These are phyloP conservation scores for Fusarium musae DNA, from an alignment of 2,329 filamentous ascomycete genomes.

Conservation along the genomic window DNA sequence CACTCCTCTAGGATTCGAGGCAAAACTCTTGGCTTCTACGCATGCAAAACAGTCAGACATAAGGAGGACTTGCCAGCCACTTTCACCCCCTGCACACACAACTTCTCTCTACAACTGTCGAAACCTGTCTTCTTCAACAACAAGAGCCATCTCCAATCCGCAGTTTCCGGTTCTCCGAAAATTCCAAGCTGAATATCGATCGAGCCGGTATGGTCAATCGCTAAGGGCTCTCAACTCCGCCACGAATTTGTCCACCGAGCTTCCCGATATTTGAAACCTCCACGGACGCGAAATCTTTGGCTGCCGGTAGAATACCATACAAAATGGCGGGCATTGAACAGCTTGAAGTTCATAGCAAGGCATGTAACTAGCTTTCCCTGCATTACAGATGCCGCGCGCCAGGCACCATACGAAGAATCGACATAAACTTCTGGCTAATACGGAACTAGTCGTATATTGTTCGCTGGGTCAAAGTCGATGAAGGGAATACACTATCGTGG, in stretches of 20 bases:
- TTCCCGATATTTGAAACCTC: not conserved
- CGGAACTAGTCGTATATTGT: slow-evolving; percentile 92
- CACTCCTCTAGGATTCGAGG: slow-evolving; percentile 20
- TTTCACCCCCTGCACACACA: slow-evolving; percentile 22
- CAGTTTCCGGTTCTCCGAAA: slow-evolving; percentile 27
- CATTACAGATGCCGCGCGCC: not conserved
- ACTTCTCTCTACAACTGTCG: slow-evolving; percentile 14
- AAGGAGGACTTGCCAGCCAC: slow-evolving; percentile 27
- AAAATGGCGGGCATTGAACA: slow-evolving; percentile 95
- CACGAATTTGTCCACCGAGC: slow-evolving; percentile 19
- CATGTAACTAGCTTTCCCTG: slow-evolving; percentile 52
- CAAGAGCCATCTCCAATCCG: slow-evolving; percentile 17
- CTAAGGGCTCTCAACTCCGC: slow-evolving; percentile 34
- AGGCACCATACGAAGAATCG: not conserved
- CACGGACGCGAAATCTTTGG: slow-evolving; percentile 11
- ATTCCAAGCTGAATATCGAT: slow-evolving; percentile 24
- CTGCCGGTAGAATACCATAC: slow-evolving; percentile 11
- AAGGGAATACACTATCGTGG: slow-evolving; percentile 95
- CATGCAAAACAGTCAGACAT: slow-evolving; percentile 28
- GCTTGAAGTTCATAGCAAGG: slow-evolving; percentile 97
- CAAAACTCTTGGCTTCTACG: slow-evolving; percentile 32
- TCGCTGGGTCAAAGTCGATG: slow-evolving; percentile 93
- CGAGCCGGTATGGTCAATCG: slow-evolving; percentile 36
- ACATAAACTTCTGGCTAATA: slow-evolving; percentile 35
- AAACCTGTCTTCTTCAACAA: slow-evolving; percentile 30